These are phyloP conservation scores for Backusella tarrabulga DNA, from an alignment of 192 early-diverging fungal species.

Conservation along the genomic window DNA sequence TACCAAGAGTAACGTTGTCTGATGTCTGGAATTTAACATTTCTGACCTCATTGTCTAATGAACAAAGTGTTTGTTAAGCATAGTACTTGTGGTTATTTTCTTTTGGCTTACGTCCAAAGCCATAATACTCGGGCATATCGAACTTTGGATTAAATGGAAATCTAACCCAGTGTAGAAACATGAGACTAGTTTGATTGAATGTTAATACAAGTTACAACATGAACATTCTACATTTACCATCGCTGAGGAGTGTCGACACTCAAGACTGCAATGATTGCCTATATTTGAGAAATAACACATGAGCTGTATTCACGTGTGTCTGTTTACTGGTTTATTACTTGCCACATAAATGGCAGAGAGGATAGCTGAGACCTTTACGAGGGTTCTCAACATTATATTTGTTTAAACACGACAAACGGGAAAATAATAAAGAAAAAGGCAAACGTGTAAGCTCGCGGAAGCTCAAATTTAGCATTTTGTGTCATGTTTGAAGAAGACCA, in stretches of 20 bases:
- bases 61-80: not conserved
- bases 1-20: conserved; percentile 36
- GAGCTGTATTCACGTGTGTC: not conserved
- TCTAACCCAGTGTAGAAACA: conserved; percentile 35
- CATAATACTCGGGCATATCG: conserved; percentile 32
- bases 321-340: not conserved
- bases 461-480: not conserved
- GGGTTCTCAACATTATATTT: not conserved
- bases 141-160: conserved; percentile 27
- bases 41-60: conserved; percentile 34
- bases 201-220: not conserved
- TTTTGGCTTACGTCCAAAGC: conserved; percentile 34
- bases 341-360: not conserved
- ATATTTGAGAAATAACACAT: not conserved
- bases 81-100: not conserved
- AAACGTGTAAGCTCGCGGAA: not conserved
- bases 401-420: not conserved
- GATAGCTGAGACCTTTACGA: not conserved
- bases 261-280: conserved; percentile 13
- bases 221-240: conserved; percentile 8
- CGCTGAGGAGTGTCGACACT: conserved; percentile 25
- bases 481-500: not conserved
- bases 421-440: not conserved
- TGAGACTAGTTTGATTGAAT: conserved; percentile 11
- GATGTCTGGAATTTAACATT: conserved; percentile 28